These are phyloP conservation scores for Amphirosellinia nigrospora DNA, from an alignment of 495 filamentous ascomycete species.

Conservation along the genomic window DNA sequence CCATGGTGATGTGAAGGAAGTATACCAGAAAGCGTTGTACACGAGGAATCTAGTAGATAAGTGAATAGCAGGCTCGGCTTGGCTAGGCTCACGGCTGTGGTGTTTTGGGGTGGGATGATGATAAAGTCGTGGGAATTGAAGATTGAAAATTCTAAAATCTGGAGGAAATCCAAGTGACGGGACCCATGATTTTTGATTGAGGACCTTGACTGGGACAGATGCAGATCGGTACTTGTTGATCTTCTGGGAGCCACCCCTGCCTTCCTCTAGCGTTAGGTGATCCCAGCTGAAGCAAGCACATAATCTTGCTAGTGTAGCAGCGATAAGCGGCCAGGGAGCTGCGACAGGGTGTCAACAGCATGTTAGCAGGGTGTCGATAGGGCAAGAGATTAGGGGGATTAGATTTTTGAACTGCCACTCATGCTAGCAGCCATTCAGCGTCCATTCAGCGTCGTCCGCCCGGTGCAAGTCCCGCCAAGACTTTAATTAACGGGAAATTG, in stretches of 20 bases:
- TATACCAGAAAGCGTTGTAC: constrained; percentile 3
- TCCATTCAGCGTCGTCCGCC: too few species aligned
- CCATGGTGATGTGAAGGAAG: constrained; percentile 20
- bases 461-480: constrained; percentile 8
- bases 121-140: constrained; percentile 10
- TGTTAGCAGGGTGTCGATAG: constrained; percentile 2
- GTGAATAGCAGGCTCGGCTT: not conserved
- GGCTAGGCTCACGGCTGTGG: constrained; percentile 5
- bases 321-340: too few species aligned
- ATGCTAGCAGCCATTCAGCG: constrained; percentile 16
- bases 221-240: constrained; percentile 27
- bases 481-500: constrained; percentile 25
- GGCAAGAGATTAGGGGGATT: constrained; percentile 10
- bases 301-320: constrained; percentile 10
- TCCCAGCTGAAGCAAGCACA: constrained; percentile 14
- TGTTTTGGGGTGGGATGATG: constrained; percentile 1
- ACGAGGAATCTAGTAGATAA: not conserved
- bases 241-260: not conserved
- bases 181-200: constrained; percentile 17
- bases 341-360: not conserved
- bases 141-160: not conserved
- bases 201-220: not conserved
- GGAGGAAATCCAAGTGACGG: constrained; percentile 16
- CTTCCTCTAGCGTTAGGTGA: not conserved
- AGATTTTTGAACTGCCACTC: not conserved